These are phyloP conservation scores for Tubosaeta sp. DNA, from an alignment of 768 basidiomycete species.

Conservation along the genomic window DNA sequence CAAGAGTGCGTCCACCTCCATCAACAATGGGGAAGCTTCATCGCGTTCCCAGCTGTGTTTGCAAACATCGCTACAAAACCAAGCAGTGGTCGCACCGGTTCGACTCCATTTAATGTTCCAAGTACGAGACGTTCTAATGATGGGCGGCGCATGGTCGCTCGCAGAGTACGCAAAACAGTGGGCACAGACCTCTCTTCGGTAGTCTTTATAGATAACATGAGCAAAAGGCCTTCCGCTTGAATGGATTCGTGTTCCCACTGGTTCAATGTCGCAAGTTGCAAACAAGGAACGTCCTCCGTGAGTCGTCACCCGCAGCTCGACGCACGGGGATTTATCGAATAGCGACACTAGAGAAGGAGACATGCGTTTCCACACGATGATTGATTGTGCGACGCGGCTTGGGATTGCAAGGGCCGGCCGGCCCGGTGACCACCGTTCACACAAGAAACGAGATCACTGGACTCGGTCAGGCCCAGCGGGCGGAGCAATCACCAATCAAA, in stretches of 20 bases:
- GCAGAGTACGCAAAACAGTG: conserved; percentile 58
- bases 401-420: background rate
- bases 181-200: conserved; percentile 63
- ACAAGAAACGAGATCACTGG: no score
- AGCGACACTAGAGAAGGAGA: background rate
- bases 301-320: conserved; percentile 32
- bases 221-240: conserved; percentile 48
- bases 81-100: conserved; percentile 39
- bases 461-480: no score
- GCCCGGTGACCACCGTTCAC: background rate
- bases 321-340: conserved; percentile 8
- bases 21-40: conserved; percentile 29
- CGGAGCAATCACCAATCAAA: no score
- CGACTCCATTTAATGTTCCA: conserved; percentile 41
- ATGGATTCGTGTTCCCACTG: conserved; percentile 42
- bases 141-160: conserved; percentile 20
- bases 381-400: background rate
- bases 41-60: conserved; percentile 40
- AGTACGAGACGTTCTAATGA: conserved; percentile 26
- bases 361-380: conserved; percentile 1
- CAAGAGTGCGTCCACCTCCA: conserved; percentile 32
- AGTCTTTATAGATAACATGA: conserved; percentile 55
- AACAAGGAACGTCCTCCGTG: conserved; percentile 54
- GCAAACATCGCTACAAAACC: conserved; percentile 55
- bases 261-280: conserved; percentile 38